phyloP scores from a whole-genome alignment of 352 stramenopile species.

The Phytophthora citricola region DNA sequence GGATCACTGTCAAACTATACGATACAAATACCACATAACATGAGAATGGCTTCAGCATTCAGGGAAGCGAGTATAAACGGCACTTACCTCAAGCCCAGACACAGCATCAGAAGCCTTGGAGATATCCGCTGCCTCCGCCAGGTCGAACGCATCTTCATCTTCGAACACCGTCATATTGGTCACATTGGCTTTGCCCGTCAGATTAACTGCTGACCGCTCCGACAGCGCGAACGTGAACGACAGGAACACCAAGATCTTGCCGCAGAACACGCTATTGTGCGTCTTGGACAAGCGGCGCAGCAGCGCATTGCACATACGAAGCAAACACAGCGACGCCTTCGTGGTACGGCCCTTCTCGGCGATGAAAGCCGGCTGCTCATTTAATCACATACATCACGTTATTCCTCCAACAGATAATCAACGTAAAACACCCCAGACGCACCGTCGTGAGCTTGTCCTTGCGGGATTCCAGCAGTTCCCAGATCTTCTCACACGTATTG shows the following conservation, averaged over 20 bases:
- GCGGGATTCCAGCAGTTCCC: constrained; percentile 80
- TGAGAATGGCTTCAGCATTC: background rate
- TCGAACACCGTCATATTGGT: constrained; percentile 84
- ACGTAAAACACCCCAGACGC: constrained; percentile 5
- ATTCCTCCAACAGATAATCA: constrained; percentile 2
- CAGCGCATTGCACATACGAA: constrained; percentile 87
- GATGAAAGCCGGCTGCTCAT: constrained; percentile 65
- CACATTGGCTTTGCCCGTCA: constrained; percentile 82
- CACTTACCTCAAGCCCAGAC: constrained; percentile 39
- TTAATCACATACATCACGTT: constrained; percentile 9
- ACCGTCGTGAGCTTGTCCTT: constrained; percentile 77
- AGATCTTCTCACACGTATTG: constrained; percentile 85
- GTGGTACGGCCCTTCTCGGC: constrained; percentile 68
- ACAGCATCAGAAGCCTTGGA: constrained; percentile 37
- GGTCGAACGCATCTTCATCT: constrained; percentile 79
- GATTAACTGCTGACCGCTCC: constrained; percentile 85
- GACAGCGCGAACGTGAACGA: constrained; percentile 88
- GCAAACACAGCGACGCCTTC: constrained; percentile 82
- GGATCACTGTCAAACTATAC: constrained; percentile 61
- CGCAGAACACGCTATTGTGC: constrained; percentile 91
- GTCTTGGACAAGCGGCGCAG: constrained; percentile 88
- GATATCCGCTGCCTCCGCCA: constrained; percentile 61
- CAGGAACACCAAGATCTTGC: constrained; percentile 88
- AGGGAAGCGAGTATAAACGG: background rate
- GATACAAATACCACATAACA: background rate